Base-by-base conservation (phyloP, 2,329 filamentous ascomycete genomes). In the Aspergillus jensenii region DNA sequence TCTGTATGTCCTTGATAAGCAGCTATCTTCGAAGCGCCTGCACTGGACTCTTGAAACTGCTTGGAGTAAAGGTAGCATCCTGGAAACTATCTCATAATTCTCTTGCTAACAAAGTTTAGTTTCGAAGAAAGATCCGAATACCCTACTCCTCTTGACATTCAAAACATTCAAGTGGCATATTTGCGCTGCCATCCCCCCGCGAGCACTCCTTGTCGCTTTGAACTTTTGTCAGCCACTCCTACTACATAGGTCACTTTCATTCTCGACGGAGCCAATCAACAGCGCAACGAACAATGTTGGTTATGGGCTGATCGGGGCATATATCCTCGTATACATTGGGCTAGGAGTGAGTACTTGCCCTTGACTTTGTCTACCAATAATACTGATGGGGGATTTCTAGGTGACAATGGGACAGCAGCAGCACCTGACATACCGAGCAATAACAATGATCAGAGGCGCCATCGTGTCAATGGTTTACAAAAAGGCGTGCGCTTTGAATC, bases 391-490 rank as follows among this genome's bases (percentile, higher is more conserved):
- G 21, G 60, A 15, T 5, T 23, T 45, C 7, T 49, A 77, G 76
- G 52, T 77, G 12, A 67, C 70, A 8, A 77, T 75, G 64, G 73
- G 72, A 7, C 71, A 73, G 40, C 77, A 77, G 48, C 71, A 77
- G 45, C 77, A 81, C 63, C 65, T 72, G 12, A 72, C 75, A 0
- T 76, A 79, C 59, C 76, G 78, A 6, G 67, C 70, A 11, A 74
- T 78, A 25, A 78, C 76, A 9, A 76, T 79, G 71, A 67, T 78
- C 8, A 69, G 79, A 37, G 76, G 76, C 9, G 74, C 69, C 0
- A 63, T 81, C 7, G 70, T 80, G n/a, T 78, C 80, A 0, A 69
- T 84, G 62, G 77, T 86, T 2, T 85, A 81, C 62, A 74, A 76
- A n/a, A 77, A 76, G 57, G 70, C 75, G 7, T 72, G 66, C 12